Evolutionary conservation across 805 yeast species (phyloP).

Genomic region (Saccharomycopsis amapae): DNA sequence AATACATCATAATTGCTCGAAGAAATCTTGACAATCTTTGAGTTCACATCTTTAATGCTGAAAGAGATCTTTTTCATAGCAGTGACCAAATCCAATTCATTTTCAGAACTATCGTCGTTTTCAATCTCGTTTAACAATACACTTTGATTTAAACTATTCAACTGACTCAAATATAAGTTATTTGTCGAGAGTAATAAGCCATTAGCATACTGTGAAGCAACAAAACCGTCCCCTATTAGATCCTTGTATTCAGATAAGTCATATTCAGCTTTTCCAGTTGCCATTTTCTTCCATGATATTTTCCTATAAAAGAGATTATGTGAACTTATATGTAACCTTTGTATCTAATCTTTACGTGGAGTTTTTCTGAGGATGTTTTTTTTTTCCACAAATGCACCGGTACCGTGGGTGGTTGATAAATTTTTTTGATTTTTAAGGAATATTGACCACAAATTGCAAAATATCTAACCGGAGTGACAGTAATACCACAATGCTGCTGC

Average conservation of each 20-base stretch:
- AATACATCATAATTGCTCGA: conserved; percentile 31
- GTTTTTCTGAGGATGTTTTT: no score
- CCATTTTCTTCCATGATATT: neutral
- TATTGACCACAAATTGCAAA: no score
- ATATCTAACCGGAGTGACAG: neutral
- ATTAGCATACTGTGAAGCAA: conserved; percentile 13
- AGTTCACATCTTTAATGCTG: conserved; percentile 36
- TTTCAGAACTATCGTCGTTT: conserved; percentile 1
- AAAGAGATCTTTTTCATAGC: conserved; percentile 37
- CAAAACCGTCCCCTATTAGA: conserved; percentile 10
- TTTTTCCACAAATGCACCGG: no score
- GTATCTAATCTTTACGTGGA: no score
- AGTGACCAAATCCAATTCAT: conserved; percentile 36
- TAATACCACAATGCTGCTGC: conserved; percentile 3
- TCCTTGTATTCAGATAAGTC: conserved; percentile 7
- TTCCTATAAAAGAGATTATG: neutral
- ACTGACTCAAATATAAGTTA: conserved; percentile 3
- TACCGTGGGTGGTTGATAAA: no score
- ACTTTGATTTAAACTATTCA: neutral
- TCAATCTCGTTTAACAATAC: no score
- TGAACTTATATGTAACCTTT: no score
- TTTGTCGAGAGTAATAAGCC: conserved; percentile 12
- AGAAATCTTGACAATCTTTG: conserved; percentile 33
- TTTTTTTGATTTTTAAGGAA: no score
- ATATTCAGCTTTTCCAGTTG: neutral